phyloP scores from a whole-genome alignment of 768 basidiomycete genomes.

The Xanthoconium stramineum region DNA sequence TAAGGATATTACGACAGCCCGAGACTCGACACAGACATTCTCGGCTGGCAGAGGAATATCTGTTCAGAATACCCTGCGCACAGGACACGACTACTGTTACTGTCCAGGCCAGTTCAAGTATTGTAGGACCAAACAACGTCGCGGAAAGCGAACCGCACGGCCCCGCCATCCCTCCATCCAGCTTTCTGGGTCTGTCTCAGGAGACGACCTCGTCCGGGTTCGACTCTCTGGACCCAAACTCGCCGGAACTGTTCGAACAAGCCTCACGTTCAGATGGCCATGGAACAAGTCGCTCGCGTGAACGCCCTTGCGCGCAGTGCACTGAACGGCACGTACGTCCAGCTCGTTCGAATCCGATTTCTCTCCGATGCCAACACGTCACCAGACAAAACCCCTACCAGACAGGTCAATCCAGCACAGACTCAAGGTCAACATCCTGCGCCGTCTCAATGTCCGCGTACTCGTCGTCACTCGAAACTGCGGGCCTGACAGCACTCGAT shows the following conservation, averaged over 20 bases:
- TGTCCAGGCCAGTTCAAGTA: no score
- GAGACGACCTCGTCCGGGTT: constrained; percentile 14
- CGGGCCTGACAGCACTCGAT: constrained; percentile 48
- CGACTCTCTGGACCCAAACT: constrained; percentile 47
- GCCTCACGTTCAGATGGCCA: constrained; percentile 47
- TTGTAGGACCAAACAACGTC: no score
- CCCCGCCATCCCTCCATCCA: constrained; percentile 14
- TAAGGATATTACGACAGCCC: no score
- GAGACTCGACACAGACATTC: no score
- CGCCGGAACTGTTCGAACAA: constrained; percentile 60
- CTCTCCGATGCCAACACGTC: neutral
- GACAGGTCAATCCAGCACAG: constrained; percentile 48
- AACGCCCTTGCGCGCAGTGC: constrained; percentile 48
- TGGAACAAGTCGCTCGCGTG: constrained; percentile 47
- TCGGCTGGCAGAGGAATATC: no score
- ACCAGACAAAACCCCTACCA: constrained; percentile 61
- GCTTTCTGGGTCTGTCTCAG: constrained; percentile 26
- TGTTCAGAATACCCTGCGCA: no score
- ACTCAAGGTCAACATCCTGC: constrained; percentile 44
- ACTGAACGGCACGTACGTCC: constrained; percentile 51
- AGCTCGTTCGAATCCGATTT: neutral
- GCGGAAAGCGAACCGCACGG: no score
- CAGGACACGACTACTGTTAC: no score
- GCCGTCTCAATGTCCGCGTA: neutral
- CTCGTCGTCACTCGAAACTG: constrained; percentile 24